Percentiles rank a stretch among this genome's conserved stretches.
Evolutionary conservation across 495 filamentous ascomycete species (phyloP).

Genomic region (Haplographium delicatum): DNA sequence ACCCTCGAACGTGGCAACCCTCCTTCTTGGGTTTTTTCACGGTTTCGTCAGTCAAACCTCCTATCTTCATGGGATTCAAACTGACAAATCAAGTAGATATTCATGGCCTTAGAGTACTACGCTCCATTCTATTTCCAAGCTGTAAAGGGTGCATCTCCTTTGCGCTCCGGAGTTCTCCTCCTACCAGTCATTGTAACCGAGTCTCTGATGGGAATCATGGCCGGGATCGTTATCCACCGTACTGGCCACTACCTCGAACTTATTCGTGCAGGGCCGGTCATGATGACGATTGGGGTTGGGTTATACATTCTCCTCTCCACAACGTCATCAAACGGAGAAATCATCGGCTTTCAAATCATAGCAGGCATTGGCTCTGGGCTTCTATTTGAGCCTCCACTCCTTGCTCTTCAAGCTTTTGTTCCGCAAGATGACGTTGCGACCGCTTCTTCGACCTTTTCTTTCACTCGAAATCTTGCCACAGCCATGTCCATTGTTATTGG

Average conservation of each 20-base stretch:
- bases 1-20: conserved; percentile 47
- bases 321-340: conserved; percentile 38
- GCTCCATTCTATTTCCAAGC: conserved; percentile 82
- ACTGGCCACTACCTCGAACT: conserved; percentile 56
- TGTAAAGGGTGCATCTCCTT: conserved; percentile 49
- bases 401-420: conserved; percentile 69
- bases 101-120: conserved; percentile 43
- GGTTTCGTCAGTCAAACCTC: too few species aligned
- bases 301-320: conserved; percentile 49
- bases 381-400: conserved; percentile 61
- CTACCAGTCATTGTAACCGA: conserved; percentile 50
- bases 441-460: conserved; percentile 59
- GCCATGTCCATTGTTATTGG: conserved; percentile 61
- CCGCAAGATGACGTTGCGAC: conserved; percentile 55
- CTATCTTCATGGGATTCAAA: too few species aligned
- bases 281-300: conserved; percentile 53
- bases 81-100: too few species aligned
- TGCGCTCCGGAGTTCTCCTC: conserved; percentile 64
- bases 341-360: conserved; percentile 50
- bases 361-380: conserved; percentile 45
- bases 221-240: conserved; percentile 51
- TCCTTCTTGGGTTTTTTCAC: conserved; percentile 53
- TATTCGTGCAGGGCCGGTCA: conserved; percentile 43
- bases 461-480: conserved; percentile 57
- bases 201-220: conserved; percentile 42